phyloP scores from a whole-genome alignment of 257 asterid genomes.

The Parsonsia alboflavescens region DNA sequence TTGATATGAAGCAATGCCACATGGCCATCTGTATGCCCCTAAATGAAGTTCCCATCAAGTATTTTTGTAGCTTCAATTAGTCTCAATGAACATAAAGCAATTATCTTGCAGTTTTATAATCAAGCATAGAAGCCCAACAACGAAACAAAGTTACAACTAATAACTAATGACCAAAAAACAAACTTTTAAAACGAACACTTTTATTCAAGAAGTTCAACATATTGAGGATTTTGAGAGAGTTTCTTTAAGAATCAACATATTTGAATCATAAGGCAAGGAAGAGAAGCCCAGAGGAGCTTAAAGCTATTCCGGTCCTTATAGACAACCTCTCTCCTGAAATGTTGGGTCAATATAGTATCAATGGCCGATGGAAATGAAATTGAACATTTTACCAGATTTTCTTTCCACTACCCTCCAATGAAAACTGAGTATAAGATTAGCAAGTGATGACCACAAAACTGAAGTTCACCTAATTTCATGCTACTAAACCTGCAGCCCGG shows the following conservation, averaged over 20 bases:
- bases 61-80: conserved; percentile 2
- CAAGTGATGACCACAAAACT: not conserved
- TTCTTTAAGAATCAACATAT: not conserved
- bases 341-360: not conserved
- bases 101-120: not conserved
- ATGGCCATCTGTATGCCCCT: conserved; percentile 99
- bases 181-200: not conserved
- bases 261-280: not conserved
- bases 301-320: not conserved
- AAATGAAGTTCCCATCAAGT: conserved; percentile 19
- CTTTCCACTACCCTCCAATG: not conserved
- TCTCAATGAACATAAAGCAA: conserved; percentile 11
- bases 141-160: not conserved
- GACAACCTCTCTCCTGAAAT: not conserved
- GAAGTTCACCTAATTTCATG: not conserved
- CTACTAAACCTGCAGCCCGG: not conserved
- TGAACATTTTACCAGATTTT: not conserved
- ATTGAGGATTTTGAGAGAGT: not conserved
- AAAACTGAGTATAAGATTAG: not conserved
- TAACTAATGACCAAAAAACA: not conserved
- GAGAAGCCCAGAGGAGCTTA: not conserved
- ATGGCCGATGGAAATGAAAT: not conserved
- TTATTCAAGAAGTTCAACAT: not conserved
- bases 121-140: not conserved
- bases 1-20: conserved; percentile 75